Base-by-base conservation (phyloP, 2,329 filamentous ascomycete genomes). In the Malbranchea cinnamomea region DNA sequence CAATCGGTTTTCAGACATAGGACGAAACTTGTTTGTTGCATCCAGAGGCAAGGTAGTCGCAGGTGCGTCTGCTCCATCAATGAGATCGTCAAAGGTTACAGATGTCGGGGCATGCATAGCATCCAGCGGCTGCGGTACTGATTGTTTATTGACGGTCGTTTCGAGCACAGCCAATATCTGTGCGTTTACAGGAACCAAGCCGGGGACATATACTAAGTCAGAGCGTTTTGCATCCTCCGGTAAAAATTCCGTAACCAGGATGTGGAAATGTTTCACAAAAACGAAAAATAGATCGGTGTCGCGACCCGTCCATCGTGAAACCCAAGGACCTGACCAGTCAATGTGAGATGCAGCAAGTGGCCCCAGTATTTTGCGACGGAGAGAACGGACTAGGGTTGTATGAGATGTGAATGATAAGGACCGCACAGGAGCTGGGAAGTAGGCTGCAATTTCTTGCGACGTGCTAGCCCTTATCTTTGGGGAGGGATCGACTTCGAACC, bases 241-340 rank as follows among this genome's bases (percentile, higher is more conserved):
- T 42, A 79, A 62, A 41, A 79, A 78, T 36, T 89, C 80, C 23
- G 80, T 72, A 3, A 76, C 67, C 3, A 94, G 62, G 12, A 87
- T 67, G 50, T 87, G 79, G 44, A 79, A 91, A 49, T 89, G 77
- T 54, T 92, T 93, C 57, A 75, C 72, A 46, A 94, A 94, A 25
- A 91, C 78, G 56, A 87, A 93, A 49, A 93, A 82, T 19, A 94
- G 62, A 46, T 93, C 85, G 3, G 79, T 91, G 43, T 93, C 84
- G 2, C 74, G 72, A 9, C 85, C 85, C 37, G 73, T 77, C 85
- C 85, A 94, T 37, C 83, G 72, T 22, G 78, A 71, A 5, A 81
- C 63, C 85, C 85, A 94, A 1, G 75, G 74, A 1, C 82, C 81
- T 44, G 78, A 73, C 84, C 85, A 94, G 24, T 74, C 63, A n/a